Conservation (phyloP, 495 filamentous ascomycete species). For the Bathelium albidoporum region DNA sequence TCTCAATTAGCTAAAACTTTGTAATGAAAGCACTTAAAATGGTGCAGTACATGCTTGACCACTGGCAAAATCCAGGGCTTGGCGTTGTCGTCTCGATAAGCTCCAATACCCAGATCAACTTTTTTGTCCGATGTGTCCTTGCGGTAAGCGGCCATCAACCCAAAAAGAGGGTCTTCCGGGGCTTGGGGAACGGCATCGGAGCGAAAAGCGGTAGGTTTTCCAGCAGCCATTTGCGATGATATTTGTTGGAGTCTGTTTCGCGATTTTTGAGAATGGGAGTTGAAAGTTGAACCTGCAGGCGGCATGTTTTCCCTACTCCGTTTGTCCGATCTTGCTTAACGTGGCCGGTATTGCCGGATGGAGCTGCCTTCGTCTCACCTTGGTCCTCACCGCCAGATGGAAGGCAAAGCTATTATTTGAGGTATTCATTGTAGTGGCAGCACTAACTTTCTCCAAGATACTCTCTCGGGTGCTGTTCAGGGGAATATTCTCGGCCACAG, state of each 20-base stretch:
- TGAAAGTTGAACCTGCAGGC: not conserved
- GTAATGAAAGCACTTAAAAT: not conserved
- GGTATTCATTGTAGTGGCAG: no score
- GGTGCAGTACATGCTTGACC: conserved; percentile 69
- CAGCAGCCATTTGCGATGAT: conserved; percentile 40
- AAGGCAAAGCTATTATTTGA: not conserved
- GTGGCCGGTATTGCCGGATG: not conserved
- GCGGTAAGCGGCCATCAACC: conserved; percentile 78
- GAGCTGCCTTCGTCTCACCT: not conserved
- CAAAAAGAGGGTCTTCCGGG: conserved; percentile 92
- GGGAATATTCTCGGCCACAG: not conserved
- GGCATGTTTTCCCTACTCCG: not conserved
- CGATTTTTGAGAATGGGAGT: not conserved
- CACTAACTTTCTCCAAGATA: no score
- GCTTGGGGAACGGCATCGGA: conserved; percentile 75
- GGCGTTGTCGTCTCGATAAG: conserved; percentile 87
- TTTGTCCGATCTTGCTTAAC: not conserved
- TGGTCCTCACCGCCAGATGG: conserved; percentile 4
- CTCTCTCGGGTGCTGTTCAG: not conserved
- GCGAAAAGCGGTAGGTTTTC: conserved; percentile 57
- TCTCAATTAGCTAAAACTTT: not conserved
- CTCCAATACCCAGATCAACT: conserved; percentile 92
- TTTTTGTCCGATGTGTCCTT: conserved; percentile 78
- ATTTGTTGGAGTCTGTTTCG: conserved; percentile 39
- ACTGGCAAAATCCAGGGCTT: conserved; percentile 98